phyloP scores from a whole-genome alignment of 352 stramenopile species.

The Phytophthora idaei region DNA sequence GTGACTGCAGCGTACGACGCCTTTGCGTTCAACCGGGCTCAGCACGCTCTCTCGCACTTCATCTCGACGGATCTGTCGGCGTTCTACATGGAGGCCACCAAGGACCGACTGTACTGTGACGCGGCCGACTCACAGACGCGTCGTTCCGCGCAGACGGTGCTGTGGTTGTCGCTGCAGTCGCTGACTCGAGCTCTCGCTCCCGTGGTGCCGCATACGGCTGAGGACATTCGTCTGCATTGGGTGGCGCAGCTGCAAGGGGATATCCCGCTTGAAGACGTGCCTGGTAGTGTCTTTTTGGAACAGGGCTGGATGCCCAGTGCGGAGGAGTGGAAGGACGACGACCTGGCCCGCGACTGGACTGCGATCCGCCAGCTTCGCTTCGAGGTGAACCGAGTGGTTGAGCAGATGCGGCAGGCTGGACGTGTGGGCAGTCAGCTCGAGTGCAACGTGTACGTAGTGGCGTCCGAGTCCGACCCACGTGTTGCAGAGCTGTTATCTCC shows the following conservation, averaged over 20 bases:
- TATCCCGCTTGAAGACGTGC: slow-evolving; percentile 56
- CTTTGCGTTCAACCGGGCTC: slow-evolving; percentile 92
- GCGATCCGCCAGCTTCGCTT: slow-evolving; percentile 89
- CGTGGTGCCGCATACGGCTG: slow-evolving; percentile 95
- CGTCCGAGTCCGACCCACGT: slow-evolving; percentile 50
- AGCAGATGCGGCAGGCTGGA: slow-evolving; percentile 65
- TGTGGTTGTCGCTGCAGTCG: slow-evolving; percentile 70
- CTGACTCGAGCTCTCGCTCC: slow-evolving; percentile 81
- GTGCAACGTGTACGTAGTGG: slow-evolving; percentile 70
- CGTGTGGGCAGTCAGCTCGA: slow-evolving; percentile 73
- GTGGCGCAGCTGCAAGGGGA: slow-evolving; percentile 50
- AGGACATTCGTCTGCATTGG: slow-evolving; percentile 96
- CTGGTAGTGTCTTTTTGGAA: slow-evolving; percentile 78
- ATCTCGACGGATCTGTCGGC: slow-evolving; percentile 96
- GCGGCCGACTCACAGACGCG: slow-evolving; percentile 80
- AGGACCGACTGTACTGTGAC: slow-evolving; percentile 98
- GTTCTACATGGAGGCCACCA: slow-evolving; percentile 98
- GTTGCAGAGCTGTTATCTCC: slow-evolving; percentile 59
- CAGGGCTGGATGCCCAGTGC: slow-evolving; percentile 64
- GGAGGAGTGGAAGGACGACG: slow-evolving; percentile 53
- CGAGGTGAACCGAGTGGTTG: slow-evolving; percentile 79
- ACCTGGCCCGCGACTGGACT: slow-evolving; percentile 83
- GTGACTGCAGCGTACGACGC: slow-evolving; percentile 87
- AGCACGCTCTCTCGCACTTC: slow-evolving; percentile 93
- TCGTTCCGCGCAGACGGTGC: slow-evolving; percentile 88